Conservation (phyloP, 352 stramenopile species). For the Pythium scleroteichum region DNA sequence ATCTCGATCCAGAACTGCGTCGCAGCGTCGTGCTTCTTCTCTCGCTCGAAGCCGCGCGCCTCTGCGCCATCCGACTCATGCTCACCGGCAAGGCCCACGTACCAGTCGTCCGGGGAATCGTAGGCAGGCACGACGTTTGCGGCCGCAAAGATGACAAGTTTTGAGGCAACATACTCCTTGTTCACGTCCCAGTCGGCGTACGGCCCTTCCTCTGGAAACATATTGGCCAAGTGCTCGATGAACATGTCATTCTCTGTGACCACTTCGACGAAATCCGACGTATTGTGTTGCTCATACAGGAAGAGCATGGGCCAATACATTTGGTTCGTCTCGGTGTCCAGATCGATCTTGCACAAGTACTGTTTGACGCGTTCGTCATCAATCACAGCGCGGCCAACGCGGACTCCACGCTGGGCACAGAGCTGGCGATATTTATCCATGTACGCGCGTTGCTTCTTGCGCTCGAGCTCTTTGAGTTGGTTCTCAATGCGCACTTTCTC, state of each 20-base stretch:
- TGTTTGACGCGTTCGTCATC: slow-evolving; percentile 79
- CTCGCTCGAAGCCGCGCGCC: slow-evolving; percentile 50
- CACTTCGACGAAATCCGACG: slow-evolving; percentile 81
- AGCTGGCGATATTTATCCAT: slow-evolving; percentile 82
- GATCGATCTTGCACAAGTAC: slow-evolving; percentile 80
- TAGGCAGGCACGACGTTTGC: slow-evolving; percentile 77
- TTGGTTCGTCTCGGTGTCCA: slow-evolving; percentile 55
- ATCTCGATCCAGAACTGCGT: slow-evolving; percentile 77
- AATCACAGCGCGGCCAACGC: slow-evolving; percentile 73
- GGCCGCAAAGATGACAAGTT: slow-evolving; percentile 72
- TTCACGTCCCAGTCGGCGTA: slow-evolving; percentile 80
- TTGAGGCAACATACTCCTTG: slow-evolving; percentile 73
- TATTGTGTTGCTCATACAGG: slow-evolving; percentile 84
- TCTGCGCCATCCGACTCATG: slow-evolving; percentile 73
- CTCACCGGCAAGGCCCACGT: slow-evolving; percentile 74
- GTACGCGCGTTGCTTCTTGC: slow-evolving; percentile 62
- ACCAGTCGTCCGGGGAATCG: slow-evolving; percentile 62
- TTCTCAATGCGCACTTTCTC: slow-evolving; percentile 67
- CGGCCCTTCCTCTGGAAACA: slow-evolving; percentile 86
- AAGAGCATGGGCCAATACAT: slow-evolving; percentile 86
- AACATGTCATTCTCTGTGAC: slow-evolving; percentile 81
- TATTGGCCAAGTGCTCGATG: slow-evolving; percentile 87
- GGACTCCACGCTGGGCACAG: slow-evolving; percentile 58
- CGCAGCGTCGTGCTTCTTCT: slow-evolving; percentile 80
- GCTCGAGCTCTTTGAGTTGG: slow-evolving; percentile 49